Conservation (phyloP, 2,329 filamentous ascomycete species). For the Periconia sp. region DNA sequence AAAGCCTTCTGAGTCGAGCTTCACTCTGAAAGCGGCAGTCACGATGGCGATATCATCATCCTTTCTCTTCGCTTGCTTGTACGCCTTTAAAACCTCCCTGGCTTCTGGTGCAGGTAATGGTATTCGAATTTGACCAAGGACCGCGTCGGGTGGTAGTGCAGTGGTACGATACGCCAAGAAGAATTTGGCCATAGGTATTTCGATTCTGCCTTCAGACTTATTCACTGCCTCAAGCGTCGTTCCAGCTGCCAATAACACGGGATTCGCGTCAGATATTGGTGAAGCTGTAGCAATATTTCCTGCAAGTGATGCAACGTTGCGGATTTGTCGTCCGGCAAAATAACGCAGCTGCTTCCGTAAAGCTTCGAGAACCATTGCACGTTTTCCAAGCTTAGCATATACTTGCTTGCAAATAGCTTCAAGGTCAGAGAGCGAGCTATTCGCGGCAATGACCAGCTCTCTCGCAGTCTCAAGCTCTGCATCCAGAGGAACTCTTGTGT, state of each 20-base stretch:
- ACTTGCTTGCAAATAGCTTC: slow-evolving; percentile 82
- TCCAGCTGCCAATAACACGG: slow-evolving; percentile 84
- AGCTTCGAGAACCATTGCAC: slow-evolving; percentile 55
- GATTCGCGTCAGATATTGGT: slow-evolving; percentile 93
- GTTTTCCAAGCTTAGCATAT: slow-evolving; percentile 53
- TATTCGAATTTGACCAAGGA: slow-evolving; percentile 82
- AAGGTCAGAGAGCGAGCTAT: slow-evolving; percentile 87
- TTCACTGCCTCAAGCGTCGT: slow-evolving; percentile 77
- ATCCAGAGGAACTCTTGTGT: slow-evolving; percentile 49
- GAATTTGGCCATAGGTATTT: slow-evolving; percentile 77
- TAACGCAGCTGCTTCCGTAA: slow-evolving; percentile 93
- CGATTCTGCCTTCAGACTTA: slow-evolving; percentile 66
- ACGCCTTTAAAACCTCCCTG: slow-evolving; percentile 82
- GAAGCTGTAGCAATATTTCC: slow-evolving; percentile 93
- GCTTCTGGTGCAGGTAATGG: slow-evolving; percentile 69
- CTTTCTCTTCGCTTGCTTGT: slow-evolving; percentile 95
- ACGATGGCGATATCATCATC: slow-evolving; percentile 98
- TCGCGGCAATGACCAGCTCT: slow-evolving; percentile 80
- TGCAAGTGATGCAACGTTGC: slow-evolving; percentile 92
- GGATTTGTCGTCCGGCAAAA: slow-evolving; percentile 91
- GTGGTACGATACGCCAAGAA: slow-evolving; percentile 90
- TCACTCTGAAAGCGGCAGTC: slow-evolving; percentile 80
- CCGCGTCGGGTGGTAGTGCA: slow-evolving; percentile 75
- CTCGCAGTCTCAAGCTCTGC: slow-evolving; percentile 31
- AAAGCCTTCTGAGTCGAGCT: slow-evolving; percentile 68